Evolutionary conservation across 768 basidiomycete species (phyloP).

Genomic region (Roridomyces roridus): DNA sequence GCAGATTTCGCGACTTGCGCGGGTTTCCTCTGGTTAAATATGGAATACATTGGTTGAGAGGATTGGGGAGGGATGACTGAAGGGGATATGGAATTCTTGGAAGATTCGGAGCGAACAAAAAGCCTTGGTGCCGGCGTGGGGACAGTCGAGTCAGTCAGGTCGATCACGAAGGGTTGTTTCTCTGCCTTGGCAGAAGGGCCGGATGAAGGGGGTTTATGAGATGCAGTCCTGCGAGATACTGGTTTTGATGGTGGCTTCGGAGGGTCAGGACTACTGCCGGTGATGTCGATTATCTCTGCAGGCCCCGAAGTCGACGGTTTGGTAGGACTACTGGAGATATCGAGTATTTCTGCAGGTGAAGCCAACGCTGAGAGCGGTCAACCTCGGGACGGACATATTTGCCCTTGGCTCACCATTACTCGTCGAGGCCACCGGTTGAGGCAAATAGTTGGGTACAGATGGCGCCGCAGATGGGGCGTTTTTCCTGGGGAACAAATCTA

Average conservation of each 20-base stretch:
- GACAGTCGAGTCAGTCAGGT: slow-evolving; percentile 35
- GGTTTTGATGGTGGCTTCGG: slow-evolving; percentile 2
- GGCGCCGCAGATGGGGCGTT: not conserved
- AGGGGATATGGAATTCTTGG: too few relatives aligned
- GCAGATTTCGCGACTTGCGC: slow-evolving; percentile 18
- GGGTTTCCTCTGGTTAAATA: slow-evolving; percentile 49
- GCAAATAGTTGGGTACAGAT: not conserved
- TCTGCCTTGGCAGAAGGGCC: slow-evolving; percentile 19
- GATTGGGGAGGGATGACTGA: slow-evolving; percentile 18
- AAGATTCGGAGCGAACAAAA: not conserved
- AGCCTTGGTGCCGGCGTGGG: slow-evolving; percentile 8
- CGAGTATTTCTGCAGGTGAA: not conserved
- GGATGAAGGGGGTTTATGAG: slow-evolving; percentile 4
- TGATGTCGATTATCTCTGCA: slow-evolving; percentile 1
- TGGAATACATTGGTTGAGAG: slow-evolving; percentile 46
- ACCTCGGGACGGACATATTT: too few relatives aligned
- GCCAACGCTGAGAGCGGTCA: too few relatives aligned
- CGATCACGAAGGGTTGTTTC: slow-evolving; percentile 52
- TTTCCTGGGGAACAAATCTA: slow-evolving; percentile 44
- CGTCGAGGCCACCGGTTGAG: not conserved
- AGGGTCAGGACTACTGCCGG: not conserved
- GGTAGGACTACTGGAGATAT: not conserved
- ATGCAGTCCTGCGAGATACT: not conserved
- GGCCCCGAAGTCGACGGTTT: slow-evolving; percentile 9
- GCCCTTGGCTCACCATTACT: not conserved